These are phyloP conservation scores for Ploettnerulaceae sp. DNA, from an alignment of 2,329 filamentous ascomycete genomes.

Conservation along the genomic window DNA sequence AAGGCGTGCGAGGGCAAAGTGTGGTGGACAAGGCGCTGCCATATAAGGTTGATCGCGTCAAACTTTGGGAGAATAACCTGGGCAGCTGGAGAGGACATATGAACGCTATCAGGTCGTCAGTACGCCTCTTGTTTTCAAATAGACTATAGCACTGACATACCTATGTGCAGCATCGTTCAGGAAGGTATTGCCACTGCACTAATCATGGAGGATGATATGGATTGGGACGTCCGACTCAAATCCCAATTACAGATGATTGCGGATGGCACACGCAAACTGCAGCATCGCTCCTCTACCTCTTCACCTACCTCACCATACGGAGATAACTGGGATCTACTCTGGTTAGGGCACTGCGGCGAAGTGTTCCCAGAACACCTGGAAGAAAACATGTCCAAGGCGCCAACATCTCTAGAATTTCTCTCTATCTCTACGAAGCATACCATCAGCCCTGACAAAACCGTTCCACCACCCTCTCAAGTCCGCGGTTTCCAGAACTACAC, in stretches of 20 bases:
- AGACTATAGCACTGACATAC: neutral
- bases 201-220: constrained; percentile 42
- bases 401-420: constrained; percentile 3
- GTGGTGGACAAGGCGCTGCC: constrained; percentile 42
- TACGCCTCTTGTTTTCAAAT: neutral
- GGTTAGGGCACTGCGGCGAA: constrained; percentile 37
- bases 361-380: constrained; percentile 15
- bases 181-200: constrained; percentile 36
- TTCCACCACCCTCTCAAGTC: constrained; percentile 21
- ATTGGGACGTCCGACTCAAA: constrained; percentile 41
- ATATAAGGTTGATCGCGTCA: constrained; percentile 14
- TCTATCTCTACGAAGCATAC: constrained; percentile 20
- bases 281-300: neutral
- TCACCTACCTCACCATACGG: constrained; percentile 27
- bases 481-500: constrained; percentile 12
- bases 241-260: constrained; percentile 33
- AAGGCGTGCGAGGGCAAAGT: constrained; percentile 39
- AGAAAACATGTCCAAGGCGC: constrained; percentile 4
- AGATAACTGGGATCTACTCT: constrained; percentile 37
- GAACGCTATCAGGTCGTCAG: constrained; percentile 34
- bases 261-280: constrained; percentile 6
- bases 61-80: constrained; percentile 33
- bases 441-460: constrained; percentile 27
- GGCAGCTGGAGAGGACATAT: constrained; percentile 41
- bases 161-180: constrained; percentile 29